A percentile compares a stretch with the other conserved stretches of the same genome.
phyloP scores from a whole-genome alignment of 2,329 filamentous ascomycete species.

The Lithohypha guttulata region DNA sequence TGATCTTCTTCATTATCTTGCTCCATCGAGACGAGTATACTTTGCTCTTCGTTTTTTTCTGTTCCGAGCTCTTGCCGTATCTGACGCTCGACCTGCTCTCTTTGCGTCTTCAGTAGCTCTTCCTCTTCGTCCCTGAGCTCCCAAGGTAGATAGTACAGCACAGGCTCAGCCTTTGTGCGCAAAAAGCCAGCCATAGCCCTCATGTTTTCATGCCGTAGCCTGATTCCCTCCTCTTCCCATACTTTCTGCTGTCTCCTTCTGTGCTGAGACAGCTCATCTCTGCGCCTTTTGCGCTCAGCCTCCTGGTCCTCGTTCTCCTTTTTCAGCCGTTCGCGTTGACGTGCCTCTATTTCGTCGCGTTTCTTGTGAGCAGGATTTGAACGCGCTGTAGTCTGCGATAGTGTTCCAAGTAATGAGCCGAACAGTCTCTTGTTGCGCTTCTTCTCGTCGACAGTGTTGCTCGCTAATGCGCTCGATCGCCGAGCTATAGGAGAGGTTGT shows the following conservation, averaged over 20 bases:
- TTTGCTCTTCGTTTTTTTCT: slow-evolving; percentile 42
- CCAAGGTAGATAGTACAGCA: slow-evolving; percentile 81
- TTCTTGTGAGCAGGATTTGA: slow-evolving; percentile 45
- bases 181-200: slow-evolving; percentile 62
- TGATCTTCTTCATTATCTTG: slow-evolving; percentile 13
- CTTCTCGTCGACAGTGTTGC: slow-evolving; percentile 57
- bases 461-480: slow-evolving; percentile 1
- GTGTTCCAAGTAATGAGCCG: slow-evolving; percentile 65
- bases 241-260: slow-evolving; percentile 60
- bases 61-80: slow-evolving; percentile 56
- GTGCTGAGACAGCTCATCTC: slow-evolving; percentile 49
- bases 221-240: slow-evolving; percentile 54
- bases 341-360: slow-evolving; percentile 69
- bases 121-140: slow-evolving; percentile 60
- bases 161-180: slow-evolving; percentile 59
- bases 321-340: slow-evolving; percentile 64
- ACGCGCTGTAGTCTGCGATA: slow-evolving; percentile 58
- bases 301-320: slow-evolving; percentile 62
- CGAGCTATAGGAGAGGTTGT: slow-evolving; percentile 10
- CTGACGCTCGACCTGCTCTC: slow-evolving; percentile 50
- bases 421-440: slow-evolving; percentile 78
- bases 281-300: slow-evolving; percentile 54
- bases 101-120: slow-evolving; percentile 58
- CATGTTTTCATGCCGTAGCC: slow-evolving; percentile 58
- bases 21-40: slow-evolving; percentile 16